Percentiles rank a stretch among this genome's conserved stretches.
These are phyloP conservation scores for Dacryopinax spathularia DNA, from an alignment of 768 basidiomycete species.

Conservation along the genomic window DNA sequence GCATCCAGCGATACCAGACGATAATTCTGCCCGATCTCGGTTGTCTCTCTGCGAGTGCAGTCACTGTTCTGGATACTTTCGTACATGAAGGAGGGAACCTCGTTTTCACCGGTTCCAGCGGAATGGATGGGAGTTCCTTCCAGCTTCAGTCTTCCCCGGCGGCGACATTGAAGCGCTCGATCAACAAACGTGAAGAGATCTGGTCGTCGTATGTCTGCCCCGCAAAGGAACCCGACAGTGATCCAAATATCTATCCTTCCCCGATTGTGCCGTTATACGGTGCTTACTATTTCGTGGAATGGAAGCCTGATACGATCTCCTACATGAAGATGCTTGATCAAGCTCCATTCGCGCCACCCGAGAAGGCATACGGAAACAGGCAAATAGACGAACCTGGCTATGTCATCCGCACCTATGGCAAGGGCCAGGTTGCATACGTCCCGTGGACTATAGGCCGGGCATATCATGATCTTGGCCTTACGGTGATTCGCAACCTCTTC, in stretches of 20 bases:
- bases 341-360: neutral
- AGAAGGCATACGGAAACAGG: neutral
- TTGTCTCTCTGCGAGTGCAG: neutral
- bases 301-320: neutral
- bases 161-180: neutral
- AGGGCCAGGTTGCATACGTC: neutral
- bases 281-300: neutral
- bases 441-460: neutral
- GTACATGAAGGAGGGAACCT: neutral
- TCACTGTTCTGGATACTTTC: neutral
- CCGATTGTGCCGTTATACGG: neutral
- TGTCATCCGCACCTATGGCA: neutral
- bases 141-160: neutral
- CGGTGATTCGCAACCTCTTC: neutral
- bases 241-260: neutral
- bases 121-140: neutral
- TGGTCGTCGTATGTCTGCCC: neutral
- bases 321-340: neutral
- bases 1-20: neutral
- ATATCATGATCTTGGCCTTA: neutral
- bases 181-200: neutral
- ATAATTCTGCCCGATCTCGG: constrained; percentile 1
- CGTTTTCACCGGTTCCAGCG: neutral
- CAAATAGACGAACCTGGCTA: neutral
- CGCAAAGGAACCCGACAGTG: neutral